phyloP scores from a whole-genome alignment of 139 green algal species.

The Chlorella ohadii region DNA sequence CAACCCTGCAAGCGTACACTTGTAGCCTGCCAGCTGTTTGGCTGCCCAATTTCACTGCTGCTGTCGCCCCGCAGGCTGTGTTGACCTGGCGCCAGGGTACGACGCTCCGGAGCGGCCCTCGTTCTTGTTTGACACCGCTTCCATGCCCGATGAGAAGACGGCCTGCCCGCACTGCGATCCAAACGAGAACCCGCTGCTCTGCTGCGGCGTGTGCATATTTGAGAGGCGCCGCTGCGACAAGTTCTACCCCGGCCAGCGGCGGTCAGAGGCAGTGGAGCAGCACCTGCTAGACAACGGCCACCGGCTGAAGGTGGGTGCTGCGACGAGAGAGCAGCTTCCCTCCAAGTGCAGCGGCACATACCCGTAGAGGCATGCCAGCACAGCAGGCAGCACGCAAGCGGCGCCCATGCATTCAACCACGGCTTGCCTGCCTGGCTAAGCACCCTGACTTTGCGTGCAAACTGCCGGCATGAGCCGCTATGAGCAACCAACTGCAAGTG shows the following conservation, averaged over 20 bases:
- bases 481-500: too few species aligned
- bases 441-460: too few species aligned
- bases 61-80: constrained; percentile 16
- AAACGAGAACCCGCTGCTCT: constrained; percentile 7
- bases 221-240: constrained; percentile 23
- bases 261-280: neutral
- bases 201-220: constrained; percentile 39
- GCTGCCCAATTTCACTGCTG: too few species aligned
- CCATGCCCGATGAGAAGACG: neutral
- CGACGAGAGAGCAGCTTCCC: too few species aligned
- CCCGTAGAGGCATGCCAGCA: too few species aligned
- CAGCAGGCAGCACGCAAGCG: too few species aligned
- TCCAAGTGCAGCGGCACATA: too few species aligned
- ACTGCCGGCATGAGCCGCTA: too few species aligned
- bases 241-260: neutral
- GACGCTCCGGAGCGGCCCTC: neutral
- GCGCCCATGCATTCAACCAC: too few species aligned
- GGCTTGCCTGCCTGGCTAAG: too few species aligned
- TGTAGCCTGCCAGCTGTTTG: too few species aligned
- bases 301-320: neutral
- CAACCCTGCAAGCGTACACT: too few species aligned
- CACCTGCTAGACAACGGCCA: neutral
- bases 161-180: constrained; percentile 12
- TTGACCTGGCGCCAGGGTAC: neutral
- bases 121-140: constrained; percentile 19